These are phyloP conservation scores for Ephemerocybe angulata DNA, from an alignment of 768 basidiomycete species.

Conservation along the genomic window DNA sequence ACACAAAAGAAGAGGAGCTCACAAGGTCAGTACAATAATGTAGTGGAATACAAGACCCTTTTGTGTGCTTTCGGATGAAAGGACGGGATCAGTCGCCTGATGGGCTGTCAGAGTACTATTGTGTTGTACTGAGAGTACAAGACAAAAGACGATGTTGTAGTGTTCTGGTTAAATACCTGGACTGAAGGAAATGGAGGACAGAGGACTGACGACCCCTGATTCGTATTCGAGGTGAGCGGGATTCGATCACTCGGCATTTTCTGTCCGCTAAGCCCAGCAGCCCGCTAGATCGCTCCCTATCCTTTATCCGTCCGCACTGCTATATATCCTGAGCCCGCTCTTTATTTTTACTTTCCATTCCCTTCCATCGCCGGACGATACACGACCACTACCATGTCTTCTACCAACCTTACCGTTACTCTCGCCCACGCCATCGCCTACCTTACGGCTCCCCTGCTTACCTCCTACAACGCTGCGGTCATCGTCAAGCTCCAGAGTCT, in stretches of 20 bases:
- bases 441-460: slow-evolving; percentile 63
- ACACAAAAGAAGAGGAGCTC: background rate
- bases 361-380: slow-evolving; percentile 65
- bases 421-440: slow-evolving; percentile 73
- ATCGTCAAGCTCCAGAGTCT: slow-evolving; percentile 66
- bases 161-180: slow-evolving; percentile 11
- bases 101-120: slow-evolving; percentile 14
- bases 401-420: slow-evolving; percentile 58
- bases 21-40: slow-evolving; percentile 10
- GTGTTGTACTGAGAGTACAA: slow-evolving; percentile 12
- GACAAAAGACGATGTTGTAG: slow-evolving; percentile 13
- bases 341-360: slow-evolving; percentile 20
- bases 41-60: slow-evolving; percentile 6
- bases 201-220: background rate
- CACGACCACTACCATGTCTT: slow-evolving; percentile 35
- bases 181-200: background rate
- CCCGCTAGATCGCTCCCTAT: slow-evolving; percentile 14
- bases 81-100: slow-evolving; percentile 1
- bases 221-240: background rate
- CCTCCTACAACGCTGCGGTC: slow-evolving; percentile 54
- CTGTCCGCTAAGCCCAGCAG: background rate
- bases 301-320: slow-evolving; percentile 27
- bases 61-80: background rate
- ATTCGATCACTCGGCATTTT: background rate
- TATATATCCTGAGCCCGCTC: slow-evolving; percentile 1